phyloP scores from a whole-genome alignment of 306 rosid species.

The Boehmeria nivea region DNA sequence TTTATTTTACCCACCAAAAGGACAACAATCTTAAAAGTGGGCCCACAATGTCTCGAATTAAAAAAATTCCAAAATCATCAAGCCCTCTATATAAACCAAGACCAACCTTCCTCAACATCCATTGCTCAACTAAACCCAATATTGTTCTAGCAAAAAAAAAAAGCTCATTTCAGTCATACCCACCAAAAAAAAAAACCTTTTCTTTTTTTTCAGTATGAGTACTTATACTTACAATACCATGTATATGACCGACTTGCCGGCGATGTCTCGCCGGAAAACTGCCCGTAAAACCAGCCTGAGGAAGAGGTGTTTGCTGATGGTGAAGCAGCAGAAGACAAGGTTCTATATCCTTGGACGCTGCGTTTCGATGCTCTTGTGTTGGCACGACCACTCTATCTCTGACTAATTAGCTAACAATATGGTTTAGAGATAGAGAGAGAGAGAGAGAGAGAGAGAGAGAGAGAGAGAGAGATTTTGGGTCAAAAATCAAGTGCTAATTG shows the following conservation, averaged over 20 bases:
- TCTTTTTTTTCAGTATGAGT: neutral
- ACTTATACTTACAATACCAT: too few relatives aligned
- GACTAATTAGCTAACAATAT: constrained; percentile 32
- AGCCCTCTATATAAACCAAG: too few relatives aligned
- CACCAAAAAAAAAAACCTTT: neutral
- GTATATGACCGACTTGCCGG: neutral
- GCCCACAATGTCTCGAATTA: neutral
- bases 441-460: too few relatives aligned
- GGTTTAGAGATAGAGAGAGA: too few relatives aligned
- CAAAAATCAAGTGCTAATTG: too few relatives aligned
- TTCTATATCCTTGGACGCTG: constrained; percentile 56
- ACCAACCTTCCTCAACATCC: neutral
- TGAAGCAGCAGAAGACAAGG: constrained; percentile 54
- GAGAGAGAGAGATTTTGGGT: too few relatives aligned
- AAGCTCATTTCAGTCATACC: too few relatives aligned
- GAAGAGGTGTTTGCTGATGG: constrained; percentile 36
- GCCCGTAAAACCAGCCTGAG: constrained; percentile 31
- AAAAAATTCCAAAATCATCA: neutral
- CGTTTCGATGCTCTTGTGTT: constrained; percentile 53
- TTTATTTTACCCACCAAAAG: neutral
- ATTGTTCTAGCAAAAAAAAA: too few relatives aligned
- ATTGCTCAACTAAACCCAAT: too few relatives aligned
- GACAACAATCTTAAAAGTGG: constrained; percentile 13
- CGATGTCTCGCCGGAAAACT: constrained; percentile 9
- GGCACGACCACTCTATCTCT: constrained; percentile 43